Evolutionary conservation across 768 basidiomycete genomes (phyloP).

Genomic region (Arthromyces matolae): DNA sequence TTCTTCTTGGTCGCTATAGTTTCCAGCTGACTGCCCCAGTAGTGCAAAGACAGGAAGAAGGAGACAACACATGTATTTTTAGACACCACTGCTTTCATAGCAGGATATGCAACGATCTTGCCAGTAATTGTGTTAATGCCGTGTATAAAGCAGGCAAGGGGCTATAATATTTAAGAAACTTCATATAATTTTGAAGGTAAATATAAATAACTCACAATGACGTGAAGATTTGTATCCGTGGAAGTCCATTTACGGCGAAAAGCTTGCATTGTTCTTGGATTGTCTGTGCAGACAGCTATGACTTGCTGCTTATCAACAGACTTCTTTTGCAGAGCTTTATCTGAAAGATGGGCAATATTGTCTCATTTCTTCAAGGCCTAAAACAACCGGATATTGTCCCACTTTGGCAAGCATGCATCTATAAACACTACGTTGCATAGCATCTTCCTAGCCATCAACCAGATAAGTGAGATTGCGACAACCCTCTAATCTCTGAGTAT

Average conservation of each 20-base stretch:
- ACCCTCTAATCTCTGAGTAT: not conserved
- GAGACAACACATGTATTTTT: slow-evolving; percentile 21
- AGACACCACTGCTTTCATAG: slow-evolving; percentile 20
- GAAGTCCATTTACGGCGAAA: slow-evolving; percentile 17
- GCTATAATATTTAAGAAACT: no score
- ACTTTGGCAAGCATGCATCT: slow-evolving; percentile 3
- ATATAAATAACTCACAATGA: slow-evolving; percentile 15
- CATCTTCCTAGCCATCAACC: slow-evolving; percentile 8
- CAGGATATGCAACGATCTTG: slow-evolving; percentile 20
- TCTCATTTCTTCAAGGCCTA: slow-evolving; percentile 3
- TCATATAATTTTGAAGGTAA: not conserved
- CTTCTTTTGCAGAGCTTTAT: slow-evolving; percentile 7
- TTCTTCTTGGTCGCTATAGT: slow-evolving; percentile 13
- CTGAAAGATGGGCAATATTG: slow-evolving; percentile 15
- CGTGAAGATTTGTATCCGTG: slow-evolving; percentile 19
- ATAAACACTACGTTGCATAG: slow-evolving; percentile 10
- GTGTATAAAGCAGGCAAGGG: slow-evolving; percentile 28
- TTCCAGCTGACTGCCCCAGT: no score
- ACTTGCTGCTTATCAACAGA: slow-evolving; percentile 18
- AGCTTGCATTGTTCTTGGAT: slow-evolving; percentile 28
- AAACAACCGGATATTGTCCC: slow-evolving; percentile 1
- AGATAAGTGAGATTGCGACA: not conserved
- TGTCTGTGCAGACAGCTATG: slow-evolving; percentile 27
- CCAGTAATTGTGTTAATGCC: slow-evolving; percentile 27
- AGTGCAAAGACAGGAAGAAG: slow-evolving; percentile 30